These are phyloP conservation scores for Pulicaria dysenterica DNA, from an alignment of 129 eudicot species.

Conservation along the genomic window DNA sequence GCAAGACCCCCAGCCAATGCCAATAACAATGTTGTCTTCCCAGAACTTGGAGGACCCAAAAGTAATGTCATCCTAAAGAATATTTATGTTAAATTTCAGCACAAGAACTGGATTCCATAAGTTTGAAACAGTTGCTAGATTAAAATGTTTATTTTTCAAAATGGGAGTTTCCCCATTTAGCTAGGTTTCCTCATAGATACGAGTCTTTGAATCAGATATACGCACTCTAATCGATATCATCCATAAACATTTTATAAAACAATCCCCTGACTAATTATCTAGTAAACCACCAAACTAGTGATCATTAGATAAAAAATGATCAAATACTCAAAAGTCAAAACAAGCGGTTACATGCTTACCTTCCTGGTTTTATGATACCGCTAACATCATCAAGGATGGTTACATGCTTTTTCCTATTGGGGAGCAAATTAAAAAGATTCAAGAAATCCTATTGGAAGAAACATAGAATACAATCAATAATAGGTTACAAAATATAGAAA, in stretches of 20 bases:
- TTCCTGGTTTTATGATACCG: conserved; percentile 72
- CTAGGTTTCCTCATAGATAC: too few relatives aligned
- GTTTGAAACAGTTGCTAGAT: not conserved
- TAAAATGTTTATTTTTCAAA: not conserved
- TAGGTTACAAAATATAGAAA: not conserved
- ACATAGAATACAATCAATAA: not conserved
- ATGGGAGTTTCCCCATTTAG: too few relatives aligned
- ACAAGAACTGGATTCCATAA: not conserved
- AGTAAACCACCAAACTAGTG: too few relatives aligned
- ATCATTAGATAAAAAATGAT: not conserved
- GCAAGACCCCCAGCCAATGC: conserved; percentile 72
- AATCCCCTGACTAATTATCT: too few relatives aligned
- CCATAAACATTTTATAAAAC: too few relatives aligned
- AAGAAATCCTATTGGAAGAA: conserved; percentile 42
- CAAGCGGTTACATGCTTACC: conserved; percentile 30
- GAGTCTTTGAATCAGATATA: too few relatives aligned
- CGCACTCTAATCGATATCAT: too few relatives aligned
- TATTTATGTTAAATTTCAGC: not conserved
- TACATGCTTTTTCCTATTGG: conserved; percentile 51
- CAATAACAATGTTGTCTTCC: conserved; percentile 75
- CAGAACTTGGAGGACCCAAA: conserved; percentile 89
- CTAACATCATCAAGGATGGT: conserved; percentile 69
- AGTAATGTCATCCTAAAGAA: conserved; percentile 76
- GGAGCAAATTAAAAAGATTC: conserved; percentile 47
- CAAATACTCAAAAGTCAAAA: not conserved